Percentiles rank a stretch among this genome's conserved stretches.
Conservation (phyloP, 2,329 filamentous ascomycete genomes). For the Chaetoscypha palmicola region DNA sequence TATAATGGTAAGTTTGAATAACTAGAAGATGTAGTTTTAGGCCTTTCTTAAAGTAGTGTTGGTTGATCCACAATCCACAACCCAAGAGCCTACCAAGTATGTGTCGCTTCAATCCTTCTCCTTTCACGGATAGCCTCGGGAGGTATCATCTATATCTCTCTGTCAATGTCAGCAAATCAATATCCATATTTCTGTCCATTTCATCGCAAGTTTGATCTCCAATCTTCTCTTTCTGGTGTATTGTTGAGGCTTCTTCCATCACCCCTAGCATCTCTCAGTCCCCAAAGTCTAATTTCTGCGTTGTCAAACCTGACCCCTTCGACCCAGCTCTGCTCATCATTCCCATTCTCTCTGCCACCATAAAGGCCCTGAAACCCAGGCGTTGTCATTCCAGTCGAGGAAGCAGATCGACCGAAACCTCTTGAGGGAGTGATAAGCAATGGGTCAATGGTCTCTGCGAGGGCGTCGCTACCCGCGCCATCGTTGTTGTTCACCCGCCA, state of each 20-base stretch:
- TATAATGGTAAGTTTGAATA: too few species aligned
- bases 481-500: constrained; percentile 9
- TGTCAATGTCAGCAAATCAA: too few species aligned
- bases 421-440: constrained; percentile 8
- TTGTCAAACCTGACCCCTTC: constrained; percentile 31
- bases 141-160: too few species aligned
- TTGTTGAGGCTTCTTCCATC: constrained; percentile 18
- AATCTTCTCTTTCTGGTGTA: constrained; percentile 25
- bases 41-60: too few species aligned
- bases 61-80: too few species aligned
- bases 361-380: constrained; percentile 42
- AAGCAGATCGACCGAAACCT: constrained; percentile 26
- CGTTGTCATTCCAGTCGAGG: constrained; percentile 35
- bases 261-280: constrained; percentile 14
- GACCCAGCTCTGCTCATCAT: constrained; percentile 33
- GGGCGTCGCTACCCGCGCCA: constrained; percentile 6
- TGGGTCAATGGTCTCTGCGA: background rate
- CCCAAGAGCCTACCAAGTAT: too few species aligned
- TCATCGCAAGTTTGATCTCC: constrained; percentile 12
- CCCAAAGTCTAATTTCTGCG: constrained; percentile 23
- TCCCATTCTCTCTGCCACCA: constrained; percentile 42
- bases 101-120: too few species aligned
- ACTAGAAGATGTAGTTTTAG: too few species aligned
- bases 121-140: too few species aligned
- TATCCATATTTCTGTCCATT: too few species aligned